Conservation (phyloP, 805 yeast species). For the Candida odintsovae region DNA sequence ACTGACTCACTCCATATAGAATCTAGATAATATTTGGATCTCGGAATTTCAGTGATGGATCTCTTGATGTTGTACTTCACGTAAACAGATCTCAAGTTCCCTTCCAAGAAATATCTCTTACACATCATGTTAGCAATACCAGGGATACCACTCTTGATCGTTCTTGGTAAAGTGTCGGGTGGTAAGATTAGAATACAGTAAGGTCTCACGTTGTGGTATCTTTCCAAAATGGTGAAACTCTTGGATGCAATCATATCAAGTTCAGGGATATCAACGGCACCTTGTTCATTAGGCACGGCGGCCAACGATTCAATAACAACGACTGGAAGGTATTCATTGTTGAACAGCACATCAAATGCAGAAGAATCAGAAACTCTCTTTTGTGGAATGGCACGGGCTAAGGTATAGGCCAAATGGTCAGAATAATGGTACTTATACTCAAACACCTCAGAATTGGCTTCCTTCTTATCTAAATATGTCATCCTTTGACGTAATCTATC, state of each 20-base stretch:
- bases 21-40: constrained; percentile 70
- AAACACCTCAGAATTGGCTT: constrained; percentile 8
- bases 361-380: constrained; percentile 84
- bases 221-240: constrained; percentile 39
- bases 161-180: constrained; percentile 77
- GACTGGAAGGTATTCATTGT: constrained; percentile 72
- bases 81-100: constrained; percentile 71
- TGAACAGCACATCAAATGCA: constrained; percentile 77
- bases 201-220: constrained; percentile 67
- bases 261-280: constrained; percentile 30
- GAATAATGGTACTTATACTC: constrained; percentile 69
- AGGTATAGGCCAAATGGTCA: constrained; percentile 78
- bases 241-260: constrained; percentile 45
- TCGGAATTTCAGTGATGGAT: constrained; percentile 60
- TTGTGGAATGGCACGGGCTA: constrained; percentile 62
- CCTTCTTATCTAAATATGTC: constrained; percentile 55
- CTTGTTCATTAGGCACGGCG: constrained; percentile 30
- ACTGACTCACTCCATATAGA: constrained; percentile 69
- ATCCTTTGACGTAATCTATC: constrained; percentile 80
- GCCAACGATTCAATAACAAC: constrained; percentile 74
- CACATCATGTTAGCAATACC: constrained; percentile 91
- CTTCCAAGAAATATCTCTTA: constrained; percentile 70
- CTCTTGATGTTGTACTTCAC: constrained; percentile 71
- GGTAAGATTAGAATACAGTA: constrained; percentile 79
- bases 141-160: constrained; percentile 76